Base-by-base conservation (phyloP, 176 grass and related monocot species). In the Microstegium vimineum region DNA sequence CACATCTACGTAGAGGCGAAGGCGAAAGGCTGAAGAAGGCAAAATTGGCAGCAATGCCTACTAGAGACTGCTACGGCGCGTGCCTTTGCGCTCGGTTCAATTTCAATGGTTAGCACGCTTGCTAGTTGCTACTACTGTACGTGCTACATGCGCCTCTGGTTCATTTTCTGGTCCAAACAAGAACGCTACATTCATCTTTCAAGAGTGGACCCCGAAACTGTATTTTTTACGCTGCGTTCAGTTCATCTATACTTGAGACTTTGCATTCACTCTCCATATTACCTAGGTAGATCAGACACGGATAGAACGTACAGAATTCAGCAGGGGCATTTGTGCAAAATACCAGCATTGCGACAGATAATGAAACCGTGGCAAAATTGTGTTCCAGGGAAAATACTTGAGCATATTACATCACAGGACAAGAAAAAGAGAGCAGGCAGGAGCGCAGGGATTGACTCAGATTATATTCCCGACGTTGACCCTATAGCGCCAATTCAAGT, bases 101-200 rank as follows among this genome's bases (percentile, higher is more conserved):
- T 38, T 38, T 38, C 36, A 38, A 38, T 38, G 35, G 36, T 38
- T 38, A 38, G 36, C 36, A 40, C 37, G 37, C 35, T 40, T 40
- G 37, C 9, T 10, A 40, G 36, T 37, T 37, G 36, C 36, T 37
- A 3, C 9, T 40, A 9, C 8, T 40, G 37, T 40, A n/a, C 37
- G 4, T 9, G 10, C 4, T 8, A 10, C 37, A 40, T 40, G 37
- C 14, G 15, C 45, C 45, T 47, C 45, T 47, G 4, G 41, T 42
- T 46, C 43, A 15, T 46, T 16, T 46, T 46, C 11, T 4, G 14
- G 45, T 47, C 15, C 14, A 47, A 0, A 45, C 36, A 42, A 45
- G 12, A 45, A 45, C 4, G 42, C 42, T 45, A 45, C n/a, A n/a
- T n/a, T n/a, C n/a, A n/a, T 12, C 79, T 93, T 71, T 95, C 13